A percentile compares a stretch with the other conserved stretches of the same genome.
Conservation (phyloP, 768 basidiomycete genomes). For the Psilocybe cubensis region DNA sequence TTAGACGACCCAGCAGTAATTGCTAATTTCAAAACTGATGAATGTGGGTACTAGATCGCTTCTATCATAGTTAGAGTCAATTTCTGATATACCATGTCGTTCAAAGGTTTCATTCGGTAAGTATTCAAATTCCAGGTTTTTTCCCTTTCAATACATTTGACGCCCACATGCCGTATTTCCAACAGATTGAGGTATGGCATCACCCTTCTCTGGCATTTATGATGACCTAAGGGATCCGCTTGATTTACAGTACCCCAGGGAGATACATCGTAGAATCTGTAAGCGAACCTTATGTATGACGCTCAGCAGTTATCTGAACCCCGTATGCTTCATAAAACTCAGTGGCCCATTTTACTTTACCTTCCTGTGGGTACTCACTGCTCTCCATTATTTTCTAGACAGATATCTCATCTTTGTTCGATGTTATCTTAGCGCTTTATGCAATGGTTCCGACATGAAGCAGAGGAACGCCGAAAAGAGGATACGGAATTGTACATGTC, state of each 20-base stretch:
- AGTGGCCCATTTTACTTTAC: conserved; percentile 23
- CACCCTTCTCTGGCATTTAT: not conserved
- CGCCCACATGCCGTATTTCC: not conserved
- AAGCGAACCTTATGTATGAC: not conserved
- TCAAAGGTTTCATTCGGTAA: conserved; percentile 3
- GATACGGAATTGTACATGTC: conserved; percentile 28
- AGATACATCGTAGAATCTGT: conserved; percentile 25
- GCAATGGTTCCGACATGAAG: conserved; percentile 34
- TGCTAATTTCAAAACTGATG: conserved; percentile 23
- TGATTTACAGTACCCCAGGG: conserved; percentile 13
- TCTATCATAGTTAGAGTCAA: not conserved
- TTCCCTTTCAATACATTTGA: not conserved
- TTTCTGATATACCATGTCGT: not conserved
- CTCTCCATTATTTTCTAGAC: not conserved
- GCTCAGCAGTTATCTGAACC: not conserved
- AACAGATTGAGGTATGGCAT: not conserved
- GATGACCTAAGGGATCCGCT: not conserved
- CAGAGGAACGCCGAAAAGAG: conserved; percentile 23
- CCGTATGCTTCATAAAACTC: not conserved
- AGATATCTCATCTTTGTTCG: not conserved
- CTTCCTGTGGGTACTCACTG: conserved; percentile 11
- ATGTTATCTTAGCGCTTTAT: conserved; percentile 22
- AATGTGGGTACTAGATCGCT: conserved; percentile 15
- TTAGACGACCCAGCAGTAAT: conserved; percentile 24
- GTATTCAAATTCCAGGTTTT: not conserved